These are phyloP conservation scores for Meyerozyma sp. DNA, from an alignment of 1,139 yeast species.

Conservation along the genomic window DNA sequence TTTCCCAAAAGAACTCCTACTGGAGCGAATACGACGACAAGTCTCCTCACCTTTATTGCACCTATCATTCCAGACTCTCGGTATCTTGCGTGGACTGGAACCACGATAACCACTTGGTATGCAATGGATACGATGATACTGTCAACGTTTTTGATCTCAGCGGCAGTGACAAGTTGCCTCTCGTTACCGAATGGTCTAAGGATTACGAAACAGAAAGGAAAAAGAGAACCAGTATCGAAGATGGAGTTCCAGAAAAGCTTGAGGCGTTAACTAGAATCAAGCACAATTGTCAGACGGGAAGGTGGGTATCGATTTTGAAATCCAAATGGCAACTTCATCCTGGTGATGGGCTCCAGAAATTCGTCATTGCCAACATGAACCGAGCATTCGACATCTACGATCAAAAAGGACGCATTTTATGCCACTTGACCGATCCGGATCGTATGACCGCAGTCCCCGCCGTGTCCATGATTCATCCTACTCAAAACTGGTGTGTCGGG, in stretches of 20 bases:
- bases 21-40: constrained; percentile 35
- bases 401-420: constrained; percentile 69
- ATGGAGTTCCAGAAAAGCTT: constrained; percentile 28
- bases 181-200: constrained; percentile 23
- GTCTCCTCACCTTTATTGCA: constrained; percentile 50
- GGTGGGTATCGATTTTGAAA: constrained; percentile 92
- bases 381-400: constrained; percentile 78
- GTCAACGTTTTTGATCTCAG: constrained; percentile 48
- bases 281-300: constrained; percentile 92
- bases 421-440: constrained; percentile 54
- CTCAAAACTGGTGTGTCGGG: constrained; percentile 85
- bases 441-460: constrained; percentile 88
- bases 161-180: constrained; percentile 8
- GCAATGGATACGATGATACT: constrained; percentile 90
- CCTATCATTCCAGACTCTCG: constrained; percentile 68
- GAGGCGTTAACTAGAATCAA: constrained; percentile 56
- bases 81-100: constrained; percentile 89
- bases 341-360: constrained; percentile 68
- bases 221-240: constrained; percentile 14
- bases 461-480: constrained; percentile 74
- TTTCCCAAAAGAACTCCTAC: constrained; percentile 29
- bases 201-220: constrained; percentile 14
- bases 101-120: constrained; percentile 64
- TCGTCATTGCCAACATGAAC: constrained; percentile 90
- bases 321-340: constrained; percentile 78